A percentile compares a stretch with the other conserved stretches of the same genome.
phyloP scores from a whole-genome alignment of 208 protist genomes.

The Lotmaria passim region DNA sequence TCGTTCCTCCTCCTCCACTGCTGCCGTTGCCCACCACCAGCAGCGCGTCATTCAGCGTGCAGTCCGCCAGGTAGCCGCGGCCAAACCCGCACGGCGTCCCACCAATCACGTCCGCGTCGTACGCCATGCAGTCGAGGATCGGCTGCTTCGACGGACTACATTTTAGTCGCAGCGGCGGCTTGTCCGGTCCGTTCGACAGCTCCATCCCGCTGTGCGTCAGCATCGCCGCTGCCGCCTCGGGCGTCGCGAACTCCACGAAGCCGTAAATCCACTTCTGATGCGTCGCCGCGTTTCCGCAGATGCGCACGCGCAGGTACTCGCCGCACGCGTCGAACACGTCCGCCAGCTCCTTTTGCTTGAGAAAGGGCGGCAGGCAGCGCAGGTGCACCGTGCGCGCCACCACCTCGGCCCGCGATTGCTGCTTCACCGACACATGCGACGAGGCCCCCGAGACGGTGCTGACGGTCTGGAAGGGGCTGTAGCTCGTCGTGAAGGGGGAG shows the following conservation, averaged over 20 bases:
- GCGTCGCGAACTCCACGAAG: constrained; percentile 63
- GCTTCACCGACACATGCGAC: constrained; percentile 16
- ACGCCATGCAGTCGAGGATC: constrained; percentile 62
- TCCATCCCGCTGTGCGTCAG: constrained; percentile 51
- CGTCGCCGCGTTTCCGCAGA: constrained; percentile 50
- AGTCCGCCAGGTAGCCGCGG: constrained; percentile 36
- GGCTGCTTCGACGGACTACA: constrained; percentile 57
- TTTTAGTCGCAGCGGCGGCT: constrained; percentile 63
- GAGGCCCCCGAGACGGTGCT: constrained; percentile 11
- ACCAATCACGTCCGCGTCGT: constrained; percentile 51
- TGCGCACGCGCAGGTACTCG: constrained; percentile 46
- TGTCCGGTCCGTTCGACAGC: constrained; percentile 44
- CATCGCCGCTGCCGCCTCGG: constrained; percentile 37
- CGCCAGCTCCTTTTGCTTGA: constrained; percentile 56
- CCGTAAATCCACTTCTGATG: constrained; percentile 69
- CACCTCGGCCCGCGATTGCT: constrained; percentile 25
- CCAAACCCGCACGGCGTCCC: constrained; percentile 53
- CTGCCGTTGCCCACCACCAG: constrained; percentile 21
- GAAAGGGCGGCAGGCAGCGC: constrained; percentile 51
- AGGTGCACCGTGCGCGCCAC: constrained; percentile 63
- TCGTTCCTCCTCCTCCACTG: background rate
- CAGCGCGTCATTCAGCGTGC: constrained; percentile 59
- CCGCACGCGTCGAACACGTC: constrained; percentile 51
- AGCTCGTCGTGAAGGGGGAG: constrained; percentile 4
- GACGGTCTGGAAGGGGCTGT: background rate